These are phyloP conservation scores for Quercus suber DNA, from an alignment of 306 rosid genomes.

Conservation along the genomic window DNA sequence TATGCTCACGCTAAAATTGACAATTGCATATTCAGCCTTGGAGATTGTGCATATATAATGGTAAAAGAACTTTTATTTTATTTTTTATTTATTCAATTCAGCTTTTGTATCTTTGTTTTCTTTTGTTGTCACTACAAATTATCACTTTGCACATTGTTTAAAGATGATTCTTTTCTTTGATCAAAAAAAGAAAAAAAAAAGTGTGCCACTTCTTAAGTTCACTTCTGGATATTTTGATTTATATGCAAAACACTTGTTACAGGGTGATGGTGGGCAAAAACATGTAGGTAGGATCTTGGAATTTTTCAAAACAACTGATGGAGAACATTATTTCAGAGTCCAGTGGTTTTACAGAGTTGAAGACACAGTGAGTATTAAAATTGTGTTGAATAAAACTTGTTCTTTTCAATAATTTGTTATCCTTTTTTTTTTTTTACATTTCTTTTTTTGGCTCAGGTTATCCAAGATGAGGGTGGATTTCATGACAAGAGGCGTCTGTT, in stretches of 20 bases:
- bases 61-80: constrained; percentile 39
- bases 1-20: constrained; percentile 64
- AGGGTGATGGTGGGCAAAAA: constrained; percentile 70
- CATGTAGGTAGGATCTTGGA: constrained; percentile 80
- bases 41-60: constrained; percentile 78
- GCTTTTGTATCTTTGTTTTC: neutral
- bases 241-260: constrained; percentile 30
- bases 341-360: constrained; percentile 93
- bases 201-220: neutral
- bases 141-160: neutral
- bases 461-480: constrained; percentile 60
- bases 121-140: constrained; percentile 2
- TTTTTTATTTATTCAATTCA: neutral
- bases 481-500: constrained; percentile 90
- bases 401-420: constrained; percentile 1
- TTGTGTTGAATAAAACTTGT: constrained; percentile 14
- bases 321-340: constrained; percentile 67
- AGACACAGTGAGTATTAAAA: constrained; percentile 71
- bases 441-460: constrained; percentile 48
- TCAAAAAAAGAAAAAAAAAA: neutral
- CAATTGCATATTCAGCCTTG: constrained; percentile 58
- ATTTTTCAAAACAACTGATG: constrained; percentile 72
- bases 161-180: neutral
- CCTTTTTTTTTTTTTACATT: constrained; percentile 15
- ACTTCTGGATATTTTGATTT: constrained; percentile 9